These are phyloP conservation scores for Aspergillus haitiensis DNA, from an alignment of 495 filamentous ascomycete species.

Conservation along the genomic window DNA sequence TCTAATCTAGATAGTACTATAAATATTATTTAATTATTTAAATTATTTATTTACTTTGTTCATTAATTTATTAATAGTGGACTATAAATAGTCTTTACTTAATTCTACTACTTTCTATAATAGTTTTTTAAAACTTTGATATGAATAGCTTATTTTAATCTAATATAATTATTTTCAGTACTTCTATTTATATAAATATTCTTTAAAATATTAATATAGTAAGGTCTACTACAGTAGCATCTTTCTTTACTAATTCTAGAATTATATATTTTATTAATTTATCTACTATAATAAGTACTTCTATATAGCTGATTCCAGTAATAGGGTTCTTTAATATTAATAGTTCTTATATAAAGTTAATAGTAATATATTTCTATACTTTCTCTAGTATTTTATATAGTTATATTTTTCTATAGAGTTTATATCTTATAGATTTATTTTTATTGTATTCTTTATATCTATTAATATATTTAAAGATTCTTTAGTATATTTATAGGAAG, in stretches of 20 bases:
- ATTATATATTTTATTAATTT: conserved; percentile 7
- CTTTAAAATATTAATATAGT: neutral
- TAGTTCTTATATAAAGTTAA: too few relatives aligned
- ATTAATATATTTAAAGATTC: conserved; percentile 1
- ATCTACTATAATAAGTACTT: neutral
- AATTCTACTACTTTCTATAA: too few relatives aligned
- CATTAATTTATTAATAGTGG: too few relatives aligned
- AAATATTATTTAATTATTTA: too few relatives aligned
- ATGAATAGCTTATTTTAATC: neutral
- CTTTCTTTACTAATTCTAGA: neutral
- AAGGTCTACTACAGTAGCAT: neutral
- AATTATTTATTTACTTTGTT: too few relatives aligned
- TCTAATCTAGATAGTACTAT: too few relatives aligned
- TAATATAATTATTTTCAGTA: neutral
- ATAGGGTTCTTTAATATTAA: conserved; percentile 13
- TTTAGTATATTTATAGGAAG: conserved; percentile 2
- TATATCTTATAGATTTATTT: conserved; percentile 4
- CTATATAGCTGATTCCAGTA: neutral
- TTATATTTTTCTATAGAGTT: too few relatives aligned
- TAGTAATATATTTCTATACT: too few relatives aligned
- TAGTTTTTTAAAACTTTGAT: neutral
- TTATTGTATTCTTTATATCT: conserved; percentile 7
- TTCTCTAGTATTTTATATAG: too few relatives aligned
- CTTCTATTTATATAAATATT: neutral
- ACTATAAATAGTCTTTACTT: too few relatives aligned